These are phyloP conservation scores for Stentor roeselii DNA, from an alignment of 73 alveolate genomes.

Conservation along the genomic window DNA sequence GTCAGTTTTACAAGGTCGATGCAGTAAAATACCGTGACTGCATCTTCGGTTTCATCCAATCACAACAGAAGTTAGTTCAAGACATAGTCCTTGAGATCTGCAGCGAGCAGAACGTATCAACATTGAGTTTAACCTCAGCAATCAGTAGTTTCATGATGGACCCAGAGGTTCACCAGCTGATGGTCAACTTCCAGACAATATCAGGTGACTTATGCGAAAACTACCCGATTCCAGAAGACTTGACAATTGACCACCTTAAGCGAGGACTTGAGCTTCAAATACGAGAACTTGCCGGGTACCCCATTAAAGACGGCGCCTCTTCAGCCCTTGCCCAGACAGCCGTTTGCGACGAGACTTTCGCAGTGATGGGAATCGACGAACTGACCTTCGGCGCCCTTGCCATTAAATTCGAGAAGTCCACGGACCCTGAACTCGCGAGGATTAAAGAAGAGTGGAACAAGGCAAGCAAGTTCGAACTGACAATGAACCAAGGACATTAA, in stretches of 20 bases:
- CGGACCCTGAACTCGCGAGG: neutral
- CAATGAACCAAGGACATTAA: neutral
- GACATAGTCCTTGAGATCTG: neutral
- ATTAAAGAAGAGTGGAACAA: slow-evolving; percentile 7
- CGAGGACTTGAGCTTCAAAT: neutral
- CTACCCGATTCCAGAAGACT: slow-evolving; percentile 19
- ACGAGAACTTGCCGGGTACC: neutral
- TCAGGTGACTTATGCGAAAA: slow-evolving; percentile 19
- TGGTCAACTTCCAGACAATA: neutral
- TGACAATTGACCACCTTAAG: neutral
- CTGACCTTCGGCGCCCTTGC: neutral
- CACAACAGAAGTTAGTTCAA: neutral
- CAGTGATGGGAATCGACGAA: neutral
- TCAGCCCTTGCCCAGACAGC: neutral
- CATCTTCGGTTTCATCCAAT: neutral
- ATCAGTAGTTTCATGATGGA: neutral
- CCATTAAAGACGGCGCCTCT: neutral
- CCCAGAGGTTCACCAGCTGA: slow-evolving; percentile 11
- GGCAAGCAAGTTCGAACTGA: neutral
- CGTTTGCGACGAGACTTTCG: neutral
- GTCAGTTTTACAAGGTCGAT: neutral
- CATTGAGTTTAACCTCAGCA: neutral
- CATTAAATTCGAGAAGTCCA: neutral
- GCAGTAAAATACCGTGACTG: slow-evolving; percentile 13
- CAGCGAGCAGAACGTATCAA: neutral